A percentile compares a stretch with the other conserved stretches of the same genome.
Conservation (phyloP, 2,329 filamentous ascomycete species). For the Westerdykella aurantiaca region DNA sequence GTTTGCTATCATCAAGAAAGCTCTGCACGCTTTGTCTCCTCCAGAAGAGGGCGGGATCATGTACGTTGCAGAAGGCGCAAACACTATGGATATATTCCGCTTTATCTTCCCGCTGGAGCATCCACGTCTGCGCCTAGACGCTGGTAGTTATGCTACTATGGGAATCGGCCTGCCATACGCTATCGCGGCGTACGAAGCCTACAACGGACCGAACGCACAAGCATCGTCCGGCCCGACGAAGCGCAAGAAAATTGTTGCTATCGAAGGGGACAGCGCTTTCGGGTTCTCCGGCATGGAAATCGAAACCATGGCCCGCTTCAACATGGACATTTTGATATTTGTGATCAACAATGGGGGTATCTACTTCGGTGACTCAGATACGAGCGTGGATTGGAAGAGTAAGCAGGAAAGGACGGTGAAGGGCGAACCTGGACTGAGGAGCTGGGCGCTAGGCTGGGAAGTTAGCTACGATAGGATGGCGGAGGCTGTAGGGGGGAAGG, state of each 20-base stretch:
- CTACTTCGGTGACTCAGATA: constrained; percentile 31
- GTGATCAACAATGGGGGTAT: constrained; percentile 50
- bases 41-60: constrained; percentile 45
- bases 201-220: constrained; percentile 42
- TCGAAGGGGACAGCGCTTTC: constrained; percentile 53
- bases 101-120: constrained; percentile 50
- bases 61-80: constrained; percentile 55
- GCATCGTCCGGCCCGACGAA: constrained; percentile 18
- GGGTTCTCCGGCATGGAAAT: constrained; percentile 52
- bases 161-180: constrained; percentile 53
- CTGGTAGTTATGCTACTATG: constrained; percentile 55
- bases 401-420: constrained; percentile 28
- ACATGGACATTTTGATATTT: constrained; percentile 50
- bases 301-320: constrained; percentile 51
- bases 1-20: constrained; percentile 48
- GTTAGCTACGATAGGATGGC: constrained; percentile 52
- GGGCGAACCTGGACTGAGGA: constrained; percentile 38
- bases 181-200: constrained; percentile 51
- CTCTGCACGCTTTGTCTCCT: constrained; percentile 43
- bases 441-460: constrained; percentile 49
- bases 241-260: constrained; percentile 49
- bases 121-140: constrained; percentile 52
- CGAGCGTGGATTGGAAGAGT: constrained; percentile 39
- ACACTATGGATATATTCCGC: constrained; percentile 56
- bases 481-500: constrained; percentile 50